Base-by-base conservation (phyloP, 2,329 filamentous ascomycete species). In the Paraconiothyrium sp. region DNA sequence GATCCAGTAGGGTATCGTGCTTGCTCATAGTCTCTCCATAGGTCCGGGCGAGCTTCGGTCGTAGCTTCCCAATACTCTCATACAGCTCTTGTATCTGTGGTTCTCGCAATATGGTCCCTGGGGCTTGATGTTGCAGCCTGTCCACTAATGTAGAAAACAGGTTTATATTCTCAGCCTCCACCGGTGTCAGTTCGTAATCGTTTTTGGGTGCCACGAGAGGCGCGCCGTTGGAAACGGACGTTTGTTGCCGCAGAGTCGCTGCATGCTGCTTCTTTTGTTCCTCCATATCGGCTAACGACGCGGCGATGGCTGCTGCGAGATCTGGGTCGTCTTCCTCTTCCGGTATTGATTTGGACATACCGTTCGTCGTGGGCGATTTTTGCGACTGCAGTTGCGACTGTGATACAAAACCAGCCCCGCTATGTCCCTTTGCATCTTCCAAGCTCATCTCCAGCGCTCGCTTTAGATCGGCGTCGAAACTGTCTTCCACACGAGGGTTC, bases 1-100 rank as follows among this genome's bases (percentile, higher is more conserved):
- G 84, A 77, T 99, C 95, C 27, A 98, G 86, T 10, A 99, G 85
- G 0, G 94, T 95, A 77, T 99, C 94, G 78, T 98, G 95, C 80
- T 99, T 99, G 86, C 95, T 98, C 95, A 99, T 98, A 0, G 95
- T 97, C 82, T 99, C 95, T 58, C 95, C 95, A 75, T 98, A 97
- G 0, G 94, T 97, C 60, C 95, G 88, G 4, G 95, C 95, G 58
- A 99, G 84, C 78, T 99, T 99, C 1, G 95, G 95, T 54, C 95
- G 88, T 65, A 99, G 82, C 16, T 93, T 86, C n/a, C 94, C 93
- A 71, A 99, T 98, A 71, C 94, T 96, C 74, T 98, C 95, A 76
- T 99, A 99, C 4, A 99, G 84, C 80, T 99, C 95, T 79, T 99
- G 95, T 54, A 99, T 97, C 76, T 98, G 95, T 1, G 95, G 95